Conservation (phyloP, 139 green algal species). For the Marvania coccoides region DNA sequence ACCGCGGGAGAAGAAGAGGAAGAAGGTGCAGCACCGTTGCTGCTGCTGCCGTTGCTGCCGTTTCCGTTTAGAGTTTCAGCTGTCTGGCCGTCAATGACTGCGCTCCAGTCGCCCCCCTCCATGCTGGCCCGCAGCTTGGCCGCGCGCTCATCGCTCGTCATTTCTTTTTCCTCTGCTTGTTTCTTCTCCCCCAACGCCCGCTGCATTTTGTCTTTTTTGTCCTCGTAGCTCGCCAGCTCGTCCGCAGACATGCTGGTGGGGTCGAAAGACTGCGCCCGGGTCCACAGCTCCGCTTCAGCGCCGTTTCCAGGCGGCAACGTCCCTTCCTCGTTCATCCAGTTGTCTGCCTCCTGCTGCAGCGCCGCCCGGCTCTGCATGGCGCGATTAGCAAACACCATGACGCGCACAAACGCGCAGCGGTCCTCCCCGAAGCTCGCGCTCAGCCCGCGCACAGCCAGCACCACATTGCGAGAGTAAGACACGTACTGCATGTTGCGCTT, state of each 20-base stretch:
- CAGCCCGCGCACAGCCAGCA: slow-evolving; percentile 52
- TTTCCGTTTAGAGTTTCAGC: slow-evolving; percentile 1
- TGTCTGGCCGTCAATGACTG: slow-evolving; percentile 74
- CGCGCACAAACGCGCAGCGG: slow-evolving; percentile 42
- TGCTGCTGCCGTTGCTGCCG: background rate
- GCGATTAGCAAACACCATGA: slow-evolving; percentile 73
- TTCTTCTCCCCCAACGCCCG: slow-evolving; percentile 66
- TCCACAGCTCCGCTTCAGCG: slow-evolving; percentile 48
- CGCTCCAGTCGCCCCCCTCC: slow-evolving; percentile 74
- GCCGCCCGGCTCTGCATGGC: slow-evolving; percentile 55
- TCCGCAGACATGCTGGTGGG: slow-evolving; percentile 27
- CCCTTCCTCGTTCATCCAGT: slow-evolving; percentile 59
- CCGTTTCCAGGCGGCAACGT: slow-evolving; percentile 70
- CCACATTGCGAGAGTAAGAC: slow-evolving; percentile 73
- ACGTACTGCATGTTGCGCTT: slow-evolving; percentile 69
- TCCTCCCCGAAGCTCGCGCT: slow-evolving; percentile 46
- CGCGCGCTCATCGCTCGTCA: background rate
- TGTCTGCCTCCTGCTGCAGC: slow-evolving; percentile 54
- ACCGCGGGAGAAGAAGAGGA: background rate
- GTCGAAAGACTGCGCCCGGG: background rate
- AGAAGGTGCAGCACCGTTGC: background rate
- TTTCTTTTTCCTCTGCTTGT: slow-evolving; percentile 32
- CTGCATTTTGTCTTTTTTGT: slow-evolving; percentile 48
- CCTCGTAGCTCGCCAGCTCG: slow-evolving; percentile 70
- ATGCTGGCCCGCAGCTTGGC: slow-evolving; percentile 47